These are phyloP conservation scores for Acanthamoeba culbertsoni DNA, from an alignment of 208 protist genomes.

Conservation along the genomic window DNA sequence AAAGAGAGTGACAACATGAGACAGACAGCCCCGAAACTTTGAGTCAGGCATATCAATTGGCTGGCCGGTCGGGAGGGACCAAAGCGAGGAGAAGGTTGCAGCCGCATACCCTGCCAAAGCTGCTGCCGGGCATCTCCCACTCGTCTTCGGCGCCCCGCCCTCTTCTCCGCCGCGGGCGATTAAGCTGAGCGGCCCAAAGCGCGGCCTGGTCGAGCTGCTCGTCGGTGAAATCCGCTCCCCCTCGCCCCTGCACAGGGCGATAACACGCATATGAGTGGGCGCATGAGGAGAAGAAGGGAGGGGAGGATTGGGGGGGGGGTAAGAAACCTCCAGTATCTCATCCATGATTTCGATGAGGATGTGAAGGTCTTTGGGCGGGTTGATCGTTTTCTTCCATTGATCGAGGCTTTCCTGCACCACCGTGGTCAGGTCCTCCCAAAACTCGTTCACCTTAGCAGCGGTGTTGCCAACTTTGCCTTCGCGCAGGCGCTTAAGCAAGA, in stretches of 20 bases:
- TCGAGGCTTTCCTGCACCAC: constrained; percentile 7
- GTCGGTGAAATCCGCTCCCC: not conserved
- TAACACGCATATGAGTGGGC: not conserved
- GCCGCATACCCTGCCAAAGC: no score
- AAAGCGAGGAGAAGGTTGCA: no score
- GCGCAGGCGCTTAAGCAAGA: not conserved
- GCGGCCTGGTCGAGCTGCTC: not conserved
- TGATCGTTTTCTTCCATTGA: not conserved
- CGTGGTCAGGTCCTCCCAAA: not conserved
- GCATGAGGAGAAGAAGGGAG: no score
- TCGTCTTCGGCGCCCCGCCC: not conserved
- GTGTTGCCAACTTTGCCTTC: not conserved
- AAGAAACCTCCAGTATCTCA: not conserved
- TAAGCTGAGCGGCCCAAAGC: not conserved
- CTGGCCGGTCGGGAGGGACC: no score
- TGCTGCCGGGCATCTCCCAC: not conserved
- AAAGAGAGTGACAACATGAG: not conserved
- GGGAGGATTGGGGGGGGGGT: no score
- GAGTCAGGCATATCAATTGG: no score
- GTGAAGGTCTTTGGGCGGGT: not conserved
- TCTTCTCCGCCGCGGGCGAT: not conserved
- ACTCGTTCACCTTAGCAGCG: not conserved
- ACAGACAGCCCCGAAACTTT: no score
- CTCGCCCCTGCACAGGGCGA: not conserved
- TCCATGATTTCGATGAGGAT: constrained; percentile 29